Evolutionary conservation across 352 stramenopile genomes (phyloP).

Genomic region (Phytopythium vexans): DNA sequence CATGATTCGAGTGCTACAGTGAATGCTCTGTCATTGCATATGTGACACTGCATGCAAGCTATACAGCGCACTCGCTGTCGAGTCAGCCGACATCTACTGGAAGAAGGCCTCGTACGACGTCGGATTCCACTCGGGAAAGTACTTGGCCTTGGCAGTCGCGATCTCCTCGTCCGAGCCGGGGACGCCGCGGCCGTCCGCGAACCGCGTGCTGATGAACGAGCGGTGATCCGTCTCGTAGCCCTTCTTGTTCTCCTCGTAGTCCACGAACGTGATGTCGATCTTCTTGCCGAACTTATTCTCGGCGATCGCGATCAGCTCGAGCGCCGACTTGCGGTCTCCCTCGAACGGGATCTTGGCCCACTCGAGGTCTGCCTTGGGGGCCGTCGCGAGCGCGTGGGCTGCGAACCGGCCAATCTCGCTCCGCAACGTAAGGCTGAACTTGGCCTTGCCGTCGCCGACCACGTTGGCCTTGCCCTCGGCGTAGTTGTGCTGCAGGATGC

Average conservation of each 20-base stretch:
- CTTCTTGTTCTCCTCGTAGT: constrained; percentile 23
- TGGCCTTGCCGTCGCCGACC: constrained; percentile 13
- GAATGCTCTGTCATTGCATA: too few species aligned
- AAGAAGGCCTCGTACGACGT: constrained; percentile 19
- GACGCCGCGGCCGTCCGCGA: constrained; percentile 16
- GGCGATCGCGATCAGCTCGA: constrained; percentile 14
- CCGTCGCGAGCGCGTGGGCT: constrained; percentile 15
- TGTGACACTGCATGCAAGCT: too few species aligned
- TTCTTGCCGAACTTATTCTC: constrained; percentile 30
- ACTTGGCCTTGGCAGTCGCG: constrained; percentile 15
- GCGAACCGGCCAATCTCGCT: constrained; percentile 19
- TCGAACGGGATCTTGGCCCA: constrained; percentile 16
- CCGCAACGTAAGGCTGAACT: constrained; percentile 17
- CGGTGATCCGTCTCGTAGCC: constrained; percentile 15
- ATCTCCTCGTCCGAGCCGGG: constrained; percentile 13
- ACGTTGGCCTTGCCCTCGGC: constrained; percentile 14
- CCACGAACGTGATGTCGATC: constrained; percentile 13
- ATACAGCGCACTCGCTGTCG: too few species aligned
- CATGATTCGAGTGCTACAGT: too few species aligned
- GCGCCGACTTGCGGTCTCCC: constrained; percentile 13
- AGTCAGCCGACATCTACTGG: too few species aligned
- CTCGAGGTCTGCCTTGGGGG: constrained; percentile 9
- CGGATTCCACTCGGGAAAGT: constrained; percentile 21
- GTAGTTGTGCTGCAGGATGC: constrained; percentile 13
- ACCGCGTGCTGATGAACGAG: constrained; percentile 14